Evolutionary conservation across 2,329 filamentous ascomycete species (phyloP), one percentile per base, ranked within the genome.

Genomic region (Blastomyces parvus): DNA sequence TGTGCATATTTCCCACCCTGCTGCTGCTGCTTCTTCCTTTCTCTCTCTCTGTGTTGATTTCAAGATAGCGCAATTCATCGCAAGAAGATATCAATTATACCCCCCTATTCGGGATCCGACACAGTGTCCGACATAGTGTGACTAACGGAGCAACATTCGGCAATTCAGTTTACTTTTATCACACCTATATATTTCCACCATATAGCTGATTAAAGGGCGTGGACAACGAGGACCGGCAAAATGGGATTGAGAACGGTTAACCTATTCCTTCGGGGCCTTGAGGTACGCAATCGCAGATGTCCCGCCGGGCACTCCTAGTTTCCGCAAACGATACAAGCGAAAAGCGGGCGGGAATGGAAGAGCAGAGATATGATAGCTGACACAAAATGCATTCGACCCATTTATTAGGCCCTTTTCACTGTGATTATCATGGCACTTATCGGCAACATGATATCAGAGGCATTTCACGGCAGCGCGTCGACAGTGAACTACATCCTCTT

Each of bases 361-460:
- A 19, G 27, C 13, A 14, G 25, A 30, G 19, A n/a, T 3, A 46
- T 57, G 52, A 44, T 25, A 38, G 17, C 44, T 48, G 30, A 50
- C 56, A 64, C 44, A 67, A 58, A 13, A 58, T 22, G 33, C 17
- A 53, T 65, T 30, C 64, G 62, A 6, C 19, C 33, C 22, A 30
- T 56, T 19, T n/a, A 87, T 19, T n/a, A 87, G 84, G 83, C 86
- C 74, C 59, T 86, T 70, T 86, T 81, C 76, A 78, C 83, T 42
- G 72, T 86, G 63, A 79, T 88, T 69, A 74, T 86, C 70, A 83
- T 86, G 77, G 79, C 83, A 14, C 78, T 88, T 56, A 72, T 85
- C 68, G 85, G 84, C 68, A 85, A 86, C 78, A 85, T 86, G 78
- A 84, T 87, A 71, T 77, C 79, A 60, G 76, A 80, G 48, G 74